Percentiles rank a stretch among this genome's conserved stretches.
phyloP scores from a whole-genome alignment of 2,329 filamentous ascomycete genomes.

The Corniculantispora saksenae region DNA sequence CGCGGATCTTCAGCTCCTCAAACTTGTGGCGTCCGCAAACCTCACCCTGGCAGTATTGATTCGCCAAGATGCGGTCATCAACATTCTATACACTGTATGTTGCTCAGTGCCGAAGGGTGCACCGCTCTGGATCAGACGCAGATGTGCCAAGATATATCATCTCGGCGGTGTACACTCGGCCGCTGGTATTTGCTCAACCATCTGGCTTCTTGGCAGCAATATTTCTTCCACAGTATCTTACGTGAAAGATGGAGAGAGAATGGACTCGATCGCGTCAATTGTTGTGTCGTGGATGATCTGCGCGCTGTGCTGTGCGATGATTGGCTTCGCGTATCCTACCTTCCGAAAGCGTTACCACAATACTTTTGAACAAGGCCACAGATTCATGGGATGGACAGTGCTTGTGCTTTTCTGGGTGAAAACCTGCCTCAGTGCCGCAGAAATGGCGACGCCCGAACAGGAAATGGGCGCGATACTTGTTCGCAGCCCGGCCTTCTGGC shows the following conservation, averaged over 20 bases:
- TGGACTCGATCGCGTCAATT: slow-evolving; percentile 35
- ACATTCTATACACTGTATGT: slow-evolving; percentile 47
- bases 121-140: slow-evolving; percentile 50
- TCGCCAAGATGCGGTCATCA: slow-evolving; percentile 56
- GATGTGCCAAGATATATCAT: slow-evolving; percentile 53
- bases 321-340: slow-evolving; percentile 62
- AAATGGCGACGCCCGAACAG: slow-evolving; percentile 36
- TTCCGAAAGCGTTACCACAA: slow-evolving; percentile 67
- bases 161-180: slow-evolving; percentile 54
- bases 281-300: slow-evolving; percentile 60
- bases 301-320: slow-evolving; percentile 58
- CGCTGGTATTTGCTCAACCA: slow-evolving; percentile 49
- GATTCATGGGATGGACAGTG: slow-evolving; percentile 71
- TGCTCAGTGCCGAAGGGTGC: slow-evolving; percentile 47
- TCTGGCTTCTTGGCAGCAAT: slow-evolving; percentile 51
- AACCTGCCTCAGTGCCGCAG: slow-evolving; percentile 55
- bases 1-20: slow-evolving; percentile 39
- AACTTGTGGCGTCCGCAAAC: slow-evolving; percentile 48
- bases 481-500: slow-evolving; percentile 60
- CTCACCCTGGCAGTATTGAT: slow-evolving; percentile 52
- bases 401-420: slow-evolving; percentile 67
- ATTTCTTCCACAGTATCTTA: slow-evolving; percentile 39
- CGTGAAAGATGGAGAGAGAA: not conserved
- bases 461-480: slow-evolving; percentile 40
- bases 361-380: slow-evolving; percentile 69